These are phyloP conservation scores for Platanus orientalis DNA, from an alignment of 164 flowering plant genomes.

Conservation along the genomic window DNA sequence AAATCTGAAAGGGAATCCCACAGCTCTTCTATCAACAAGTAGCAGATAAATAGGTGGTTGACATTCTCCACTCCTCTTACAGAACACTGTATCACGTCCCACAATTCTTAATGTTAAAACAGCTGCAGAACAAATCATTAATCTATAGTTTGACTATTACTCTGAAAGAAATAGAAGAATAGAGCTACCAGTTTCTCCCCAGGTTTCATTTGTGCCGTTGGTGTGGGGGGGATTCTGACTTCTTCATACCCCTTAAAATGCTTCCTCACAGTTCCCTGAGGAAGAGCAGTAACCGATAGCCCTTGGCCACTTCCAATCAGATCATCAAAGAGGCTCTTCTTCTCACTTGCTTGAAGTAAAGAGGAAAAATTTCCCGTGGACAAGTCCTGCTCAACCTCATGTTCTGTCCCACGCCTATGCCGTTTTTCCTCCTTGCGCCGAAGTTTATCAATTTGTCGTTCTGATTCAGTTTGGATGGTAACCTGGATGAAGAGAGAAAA, in stretches of 20 bases:
- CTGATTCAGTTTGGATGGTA: constrained; percentile 89
- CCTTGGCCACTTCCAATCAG: constrained; percentile 70
- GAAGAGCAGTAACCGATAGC: constrained; percentile 69
- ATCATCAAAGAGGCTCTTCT: constrained; percentile 63
- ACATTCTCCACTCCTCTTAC: too few relatives aligned
- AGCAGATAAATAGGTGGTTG: neutral
- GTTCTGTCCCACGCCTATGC: constrained; percentile 66
- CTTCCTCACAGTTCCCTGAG: constrained; percentile 88
- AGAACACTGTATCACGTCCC: neutral
- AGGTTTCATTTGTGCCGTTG: constrained; percentile 89
- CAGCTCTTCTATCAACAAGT: neutral
- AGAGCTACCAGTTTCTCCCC: constrained; percentile 90
- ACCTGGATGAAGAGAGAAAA: constrained; percentile 43
- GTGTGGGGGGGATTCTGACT: constrained; percentile 79
- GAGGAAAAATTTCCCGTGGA: constrained; percentile 64
- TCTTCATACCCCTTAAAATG: constrained; percentile 92
- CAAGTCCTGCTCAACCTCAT: constrained; percentile 55
- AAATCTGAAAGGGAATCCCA: too few relatives aligned
- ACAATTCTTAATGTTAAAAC: neutral
- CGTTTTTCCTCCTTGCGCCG: constrained; percentile 94
- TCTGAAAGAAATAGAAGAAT: neutral
- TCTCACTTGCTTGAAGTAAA: constrained; percentile 86
- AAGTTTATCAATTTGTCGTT: constrained; percentile 77
- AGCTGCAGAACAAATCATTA: neutral
- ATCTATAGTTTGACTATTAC: neutral